Evolutionary conservation across 192 early-diverging fungal species (phyloP).

Genomic region (Powellomyces hirtus): DNA sequence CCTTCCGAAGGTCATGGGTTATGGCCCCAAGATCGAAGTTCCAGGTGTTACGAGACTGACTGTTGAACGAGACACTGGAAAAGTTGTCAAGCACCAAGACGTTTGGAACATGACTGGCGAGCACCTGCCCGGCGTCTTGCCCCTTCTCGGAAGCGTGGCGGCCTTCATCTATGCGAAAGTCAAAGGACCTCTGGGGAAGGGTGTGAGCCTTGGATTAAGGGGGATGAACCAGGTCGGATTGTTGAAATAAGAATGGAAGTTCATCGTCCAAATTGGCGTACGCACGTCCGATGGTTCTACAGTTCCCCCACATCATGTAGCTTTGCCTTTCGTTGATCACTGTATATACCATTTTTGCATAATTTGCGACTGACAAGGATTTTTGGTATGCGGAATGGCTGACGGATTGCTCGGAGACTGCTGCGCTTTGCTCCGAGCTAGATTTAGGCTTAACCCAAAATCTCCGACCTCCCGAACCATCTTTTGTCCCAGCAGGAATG

Average conservation of each 20-base stretch:
- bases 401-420: too few species aligned
- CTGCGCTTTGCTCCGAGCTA: too few species aligned
- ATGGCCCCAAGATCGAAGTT: slow-evolving; percentile 13
- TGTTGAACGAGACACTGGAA: slow-evolving; percentile 4
- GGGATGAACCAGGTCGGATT: slow-evolving; percentile 1
- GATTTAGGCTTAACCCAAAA: too few species aligned
- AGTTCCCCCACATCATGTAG: too few species aligned
- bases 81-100: slow-evolving; percentile 21
- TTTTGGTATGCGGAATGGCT: too few species aligned
- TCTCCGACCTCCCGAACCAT: too few species aligned
- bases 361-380: too few species aligned
- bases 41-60: slow-evolving; percentile 1
- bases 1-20: slow-evolving; percentile 2
- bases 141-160: background rate
- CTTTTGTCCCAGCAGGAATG: too few species aligned
- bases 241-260: slow-evolving; percentile 1
- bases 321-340: too few species aligned
- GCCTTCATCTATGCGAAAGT: background rate
- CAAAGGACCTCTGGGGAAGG: slow-evolving; percentile 9
- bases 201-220: background rate
- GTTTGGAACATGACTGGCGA: slow-evolving; percentile 20
- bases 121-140: slow-evolving; percentile 10
- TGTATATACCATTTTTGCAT: too few species aligned
- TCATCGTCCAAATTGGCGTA: too few species aligned
- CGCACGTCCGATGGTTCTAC: too few species aligned